These are phyloP conservation scores for Suillus paluster DNA, from an alignment of 768 basidiomycete genomes.

Conservation along the genomic window DNA sequence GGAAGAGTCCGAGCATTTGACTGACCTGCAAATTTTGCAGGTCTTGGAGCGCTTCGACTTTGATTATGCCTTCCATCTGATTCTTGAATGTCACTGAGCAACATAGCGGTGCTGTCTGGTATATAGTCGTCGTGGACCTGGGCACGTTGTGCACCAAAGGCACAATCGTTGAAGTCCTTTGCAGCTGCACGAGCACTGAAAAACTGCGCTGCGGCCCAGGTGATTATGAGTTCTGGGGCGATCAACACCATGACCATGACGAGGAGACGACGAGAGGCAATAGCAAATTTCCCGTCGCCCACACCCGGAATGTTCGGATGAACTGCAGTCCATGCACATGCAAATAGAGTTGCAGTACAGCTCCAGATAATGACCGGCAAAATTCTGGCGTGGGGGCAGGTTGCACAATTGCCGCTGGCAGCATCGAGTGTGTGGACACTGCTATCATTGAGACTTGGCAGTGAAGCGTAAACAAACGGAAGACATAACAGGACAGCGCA, in stretches of 20 bases:
- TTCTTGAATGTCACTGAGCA: no score
- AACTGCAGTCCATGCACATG: conserved; percentile 34
- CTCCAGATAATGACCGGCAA: conserved; percentile 26
- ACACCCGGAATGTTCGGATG: conserved; percentile 35
- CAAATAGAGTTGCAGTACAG: conserved; percentile 33
- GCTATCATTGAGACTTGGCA: not conserved
- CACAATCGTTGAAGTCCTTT: conserved; percentile 1
- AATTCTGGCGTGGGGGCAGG: conserved; percentile 11
- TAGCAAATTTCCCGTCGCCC: conserved; percentile 12
- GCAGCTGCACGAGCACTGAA: conserved; percentile 16
- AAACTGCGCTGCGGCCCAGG: conserved; percentile 35
- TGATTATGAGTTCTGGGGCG: conserved; percentile 31
- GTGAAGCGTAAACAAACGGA: not conserved
- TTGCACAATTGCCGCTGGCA: not conserved
- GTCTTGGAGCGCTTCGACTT: no score
- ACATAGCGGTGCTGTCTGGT: no score
- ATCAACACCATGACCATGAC: conserved; percentile 27
- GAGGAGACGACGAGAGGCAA: conserved; percentile 12
- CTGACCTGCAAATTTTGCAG: not conserved
- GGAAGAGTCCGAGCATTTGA: not conserved
- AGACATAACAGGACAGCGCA: not conserved
- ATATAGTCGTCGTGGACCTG: no score
- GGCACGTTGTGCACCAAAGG: not conserved
- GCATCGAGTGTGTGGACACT: not conserved
- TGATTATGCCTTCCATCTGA: no score